Evolutionary conservation across 192 early-diverging fungal genomes (phyloP), one percentile per base, ranked within the genome.

Genomic region (Helicostylum pulchrum): DNA sequence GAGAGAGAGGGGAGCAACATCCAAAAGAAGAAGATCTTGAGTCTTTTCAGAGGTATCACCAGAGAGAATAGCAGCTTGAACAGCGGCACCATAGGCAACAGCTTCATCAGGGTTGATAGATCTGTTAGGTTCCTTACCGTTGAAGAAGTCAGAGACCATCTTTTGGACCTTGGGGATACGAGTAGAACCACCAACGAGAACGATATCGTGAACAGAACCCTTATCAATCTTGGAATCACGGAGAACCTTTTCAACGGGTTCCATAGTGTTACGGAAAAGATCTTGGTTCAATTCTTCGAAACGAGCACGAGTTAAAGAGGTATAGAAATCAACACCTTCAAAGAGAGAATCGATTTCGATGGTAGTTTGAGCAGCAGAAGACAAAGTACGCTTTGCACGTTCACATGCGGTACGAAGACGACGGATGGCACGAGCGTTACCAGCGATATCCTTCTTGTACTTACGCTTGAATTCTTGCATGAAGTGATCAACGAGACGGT

Each of bases 101-200:
- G 94, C 94, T 82, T 98, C 94, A 80, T 98, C 94, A 71, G 94
- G 95, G 88, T 98, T 96, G 78, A 97, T 93, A 61, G 91, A 92
- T 87, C 93, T 95, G 89, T 94, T 94, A 75, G 91, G 93, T 83
- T 98, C 92, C 87, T 98, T 98, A 71, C 94, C 94, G 26, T 52
- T 52, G 81, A 98, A 98, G 88, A 87, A 95, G 85, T 95, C 92
- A 39, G 90, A 89, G 74, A 98, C 88, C 77, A 98, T 87, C 86
- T 95, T 92, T 83, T 95, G 93, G 74, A 98, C 88, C 86, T 94
- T 96, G 83, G 95, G 95, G 81, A 98, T 98, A 87, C 95, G 95
- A 65, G 94, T 96, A 67, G 94, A 95, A 72, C 96, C 94, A 77
- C 96, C 96, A 65, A 96, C 96, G 26, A 98, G 83, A 72, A 98